Evolutionary conservation across 345 rosid genomes (phyloP), one percentile per base, ranked within the genome.

Genomic region (Moricandia moricandioides): DNA sequence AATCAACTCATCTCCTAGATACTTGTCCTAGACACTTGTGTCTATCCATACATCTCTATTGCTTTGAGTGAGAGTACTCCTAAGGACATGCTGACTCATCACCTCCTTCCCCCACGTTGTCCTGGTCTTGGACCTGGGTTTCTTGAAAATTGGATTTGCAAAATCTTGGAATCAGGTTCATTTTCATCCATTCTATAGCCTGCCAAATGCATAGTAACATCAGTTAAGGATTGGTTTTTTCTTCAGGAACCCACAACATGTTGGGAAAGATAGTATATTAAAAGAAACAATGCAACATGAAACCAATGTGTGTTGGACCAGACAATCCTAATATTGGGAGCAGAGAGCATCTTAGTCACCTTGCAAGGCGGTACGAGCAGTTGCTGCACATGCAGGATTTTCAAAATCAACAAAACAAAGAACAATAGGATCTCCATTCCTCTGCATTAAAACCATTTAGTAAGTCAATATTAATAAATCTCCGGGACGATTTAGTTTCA

Each of bases 381-480:
- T 90, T 4, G 97, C 98, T 27, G 98, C 98, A 81, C 95, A 93
- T 16, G 95, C 95, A 43, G 97, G 85, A 78, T 70, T 82, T 16
- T 67, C 82, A 78, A 93, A 90, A 75, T 93, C 98, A 68, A 93
- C 98, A 82, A 90, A 90, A 78, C 98, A 93, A 68, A 89, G 94
- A 70, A 90, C 88, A 62, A 89, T 80, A 68, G 91, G 91, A 79
- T 90, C 98, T 47, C 92, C 94, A 33, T 91, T 86, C 35, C 93
- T 91, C 98, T 90, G 92, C 89, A 85, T 6, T 0, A 43, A 12
- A 47, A 4, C 16, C 34, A 12, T 17, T 54, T 29, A 39, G 37
- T 30, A 9, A 30, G 67, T 70, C 27, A 65, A 65, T 7, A 34
- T 16, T 45, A 39, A 43, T 67, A 65, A 24, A 14, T 49, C 35